Base-by-base conservation (phyloP, 2,329 filamentous ascomycete species). In the Scleromitrula shiraiana region DNA sequence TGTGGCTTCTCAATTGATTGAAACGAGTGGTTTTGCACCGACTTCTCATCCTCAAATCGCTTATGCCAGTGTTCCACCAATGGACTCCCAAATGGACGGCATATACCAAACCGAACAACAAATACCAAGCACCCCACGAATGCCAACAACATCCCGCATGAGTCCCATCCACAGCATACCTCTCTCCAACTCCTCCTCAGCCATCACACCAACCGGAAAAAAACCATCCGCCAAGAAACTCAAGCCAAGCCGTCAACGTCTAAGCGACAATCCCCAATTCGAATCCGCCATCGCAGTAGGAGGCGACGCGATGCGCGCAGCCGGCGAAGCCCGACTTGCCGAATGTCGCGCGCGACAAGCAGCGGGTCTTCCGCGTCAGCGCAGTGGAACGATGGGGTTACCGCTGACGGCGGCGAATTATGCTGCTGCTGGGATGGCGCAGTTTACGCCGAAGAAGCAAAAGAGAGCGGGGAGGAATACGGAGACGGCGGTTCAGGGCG, bases 401-500 rank as follows among this genome's bases (percentile, higher is more conserved):
- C 38, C 45, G 6, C 26, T 48, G 20, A 48, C 30, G 19, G 38
- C 45, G 14, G 39, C 38, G n/a, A 48, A 48, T 8, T 48, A 48
- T n/a, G 38, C 23, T 14, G 45, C 45, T 4, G 45, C 45, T 35
- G 38, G 45, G 20, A 48, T 48, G 45, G 38, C 45, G 2, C 30
- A 33, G 14, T n/a, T n/a, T 15, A 12, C n/a, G n/a, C n/a, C n/a
- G n/a, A n/a, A n/a, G n/a, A n/a, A n/a, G n/a, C n/a, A n/a, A n/a
- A n/a, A n/a, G n/a, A n/a, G n/a, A n/a, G n/a, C n/a, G n/a, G n/a
- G n/a, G n/a, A n/a, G n/a, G n/a, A n/a, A n/a, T n/a, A n/a, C n/a
- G n/a, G n/a, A n/a, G n/a, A n/a, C n/a, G n/a, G n/a, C n/a, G n/a
- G n/a, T n/a, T n/a, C n/a, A n/a, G n/a, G n/a, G n/a, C n/a, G n/a